Conservation (phyloP, 805 yeast genomes). For the Yamadazyma olivae region DNA sequence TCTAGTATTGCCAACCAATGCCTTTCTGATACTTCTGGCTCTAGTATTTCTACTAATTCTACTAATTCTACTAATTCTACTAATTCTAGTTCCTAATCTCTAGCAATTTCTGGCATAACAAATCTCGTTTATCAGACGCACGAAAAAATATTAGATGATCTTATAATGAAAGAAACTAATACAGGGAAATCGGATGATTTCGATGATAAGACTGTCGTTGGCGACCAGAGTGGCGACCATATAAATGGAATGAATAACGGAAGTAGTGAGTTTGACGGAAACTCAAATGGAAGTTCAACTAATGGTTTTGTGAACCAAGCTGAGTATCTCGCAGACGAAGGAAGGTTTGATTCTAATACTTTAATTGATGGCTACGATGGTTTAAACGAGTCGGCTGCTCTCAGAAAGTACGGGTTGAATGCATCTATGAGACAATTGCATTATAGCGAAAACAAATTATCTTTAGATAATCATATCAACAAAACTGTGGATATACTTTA, state of each 20-base stretch:
- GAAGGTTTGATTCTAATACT: conserved; percentile 27
- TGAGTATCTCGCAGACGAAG: conserved; percentile 32
- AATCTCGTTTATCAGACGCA: not conserved
- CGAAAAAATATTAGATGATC: not conserved
- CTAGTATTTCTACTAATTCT: not conserved
- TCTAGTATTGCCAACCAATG: too few relatives aligned
- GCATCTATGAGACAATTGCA: conserved; percentile 69
- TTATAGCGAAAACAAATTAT: conserved; percentile 68
- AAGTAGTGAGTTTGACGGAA: not conserved
- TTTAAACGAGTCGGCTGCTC: conserved; percentile 11
- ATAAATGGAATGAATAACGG: too few relatives aligned
- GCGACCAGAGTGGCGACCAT: conserved; percentile 13
- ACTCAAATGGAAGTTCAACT: not conserved
- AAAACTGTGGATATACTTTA: conserved; percentile 49
- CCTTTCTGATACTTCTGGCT: not conserved
- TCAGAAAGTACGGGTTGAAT: conserved; percentile 24
- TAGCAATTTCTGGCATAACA: too few relatives aligned
- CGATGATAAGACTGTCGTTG: conserved; percentile 12
- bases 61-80: too few relatives aligned
- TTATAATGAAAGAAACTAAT: not conserved
- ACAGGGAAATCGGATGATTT: not conserved
- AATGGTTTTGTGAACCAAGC: too few relatives aligned
- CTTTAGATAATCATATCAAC: conserved; percentile 60
- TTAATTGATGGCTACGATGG: conserved; percentile 29
- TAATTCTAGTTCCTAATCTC: too few relatives aligned